Evolutionary conservation across 2,329 filamentous ascomycete genomes (phyloP).

Genomic region (Colletotrichum falcatum): DNA sequence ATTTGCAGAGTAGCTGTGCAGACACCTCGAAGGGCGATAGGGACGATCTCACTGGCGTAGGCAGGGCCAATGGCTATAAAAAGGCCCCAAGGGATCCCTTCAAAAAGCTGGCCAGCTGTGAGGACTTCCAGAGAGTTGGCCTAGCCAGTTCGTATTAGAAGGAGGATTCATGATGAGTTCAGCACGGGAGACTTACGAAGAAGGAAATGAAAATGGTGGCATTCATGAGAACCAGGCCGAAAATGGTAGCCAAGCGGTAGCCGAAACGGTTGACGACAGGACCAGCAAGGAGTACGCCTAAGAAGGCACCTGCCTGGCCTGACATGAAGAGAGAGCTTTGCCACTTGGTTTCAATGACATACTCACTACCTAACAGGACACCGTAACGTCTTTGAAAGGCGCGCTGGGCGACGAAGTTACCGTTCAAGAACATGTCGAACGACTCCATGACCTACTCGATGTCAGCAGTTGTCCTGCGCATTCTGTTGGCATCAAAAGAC

Average conservation of each 20-base stretch:
- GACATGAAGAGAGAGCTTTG: constrained; percentile 53
- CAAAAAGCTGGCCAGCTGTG: constrained; percentile 65
- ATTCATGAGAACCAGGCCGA: constrained; percentile 47
- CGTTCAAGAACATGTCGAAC: constrained; percentile 61
- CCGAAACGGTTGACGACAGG: constrained; percentile 52
- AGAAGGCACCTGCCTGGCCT: constrained; percentile 51
- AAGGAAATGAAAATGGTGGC: constrained; percentile 63
- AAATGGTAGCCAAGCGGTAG: constrained; percentile 53
- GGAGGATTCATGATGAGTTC: background rate
- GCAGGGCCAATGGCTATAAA: constrained; percentile 73
- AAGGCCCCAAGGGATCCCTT: constrained; percentile 72
- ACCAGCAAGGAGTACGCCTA: constrained; percentile 54
- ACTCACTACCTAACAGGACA: constrained; percentile 42
- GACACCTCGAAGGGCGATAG: constrained; percentile 66
- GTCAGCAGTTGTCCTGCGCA: background rate
- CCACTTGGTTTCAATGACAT: constrained; percentile 56
- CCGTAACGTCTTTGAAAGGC: constrained; percentile 55
- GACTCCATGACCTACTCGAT: constrained; percentile 60
- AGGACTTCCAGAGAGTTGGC: constrained; percentile 55
- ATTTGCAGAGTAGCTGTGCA: constrained; percentile 72
- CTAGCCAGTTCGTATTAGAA: constrained; percentile 45
- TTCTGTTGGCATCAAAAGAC: no score
- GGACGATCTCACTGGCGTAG: constrained; percentile 71
- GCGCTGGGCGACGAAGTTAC: constrained; percentile 58
- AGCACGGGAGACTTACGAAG: constrained; percentile 52